Conservation (phyloP, 2,329 filamentous ascomycete genomes). For the Apiospora malaysiana region DNA sequence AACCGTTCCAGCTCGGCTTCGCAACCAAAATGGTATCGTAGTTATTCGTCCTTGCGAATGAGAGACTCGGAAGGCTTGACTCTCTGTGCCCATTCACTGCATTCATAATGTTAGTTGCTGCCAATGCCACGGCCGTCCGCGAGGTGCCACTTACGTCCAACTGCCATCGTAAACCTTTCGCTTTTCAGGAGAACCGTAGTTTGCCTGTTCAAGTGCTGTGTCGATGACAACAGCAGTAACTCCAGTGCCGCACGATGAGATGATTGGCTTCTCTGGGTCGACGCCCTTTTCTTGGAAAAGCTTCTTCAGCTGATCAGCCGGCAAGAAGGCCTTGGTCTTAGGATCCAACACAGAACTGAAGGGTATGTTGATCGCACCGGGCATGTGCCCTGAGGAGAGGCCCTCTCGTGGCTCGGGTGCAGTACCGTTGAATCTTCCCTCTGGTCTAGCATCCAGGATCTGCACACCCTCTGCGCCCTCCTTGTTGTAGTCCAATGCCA, state of each 20-base stretch:
- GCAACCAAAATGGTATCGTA: conserved; percentile 2
- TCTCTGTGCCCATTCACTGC: conserved; percentile 71
- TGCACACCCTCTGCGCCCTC: conserved; percentile 84
- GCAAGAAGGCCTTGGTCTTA: conserved; percentile 78
- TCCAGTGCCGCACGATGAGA: conserved; percentile 90
- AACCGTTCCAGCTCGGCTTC: conserved; percentile 14
- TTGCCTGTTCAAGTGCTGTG: conserved; percentile 80
- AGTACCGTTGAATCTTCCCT: conserved; percentile 80
- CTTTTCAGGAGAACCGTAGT: conserved; percentile 69
- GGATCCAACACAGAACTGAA: conserved; percentile 82
- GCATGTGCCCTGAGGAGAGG: conserved; percentile 89
- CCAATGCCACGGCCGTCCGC: not conserved
- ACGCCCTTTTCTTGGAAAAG: conserved; percentile 83
- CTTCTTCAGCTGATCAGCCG: conserved; percentile 72
- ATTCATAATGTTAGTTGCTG: conserved; percentile 34
- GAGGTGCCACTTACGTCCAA: conserved; percentile 79
- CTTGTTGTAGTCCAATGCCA: conserved; percentile 78
- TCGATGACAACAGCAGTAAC: conserved; percentile 94
- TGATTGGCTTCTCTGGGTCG: conserved; percentile 79
- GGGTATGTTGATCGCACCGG: conserved; percentile 83
- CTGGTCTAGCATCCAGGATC: conserved; percentile 84
- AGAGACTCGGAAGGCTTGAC: conserved; percentile 66
- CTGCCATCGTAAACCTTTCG: conserved; percentile 92
- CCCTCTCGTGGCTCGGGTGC: conserved; percentile 87
- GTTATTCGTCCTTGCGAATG: conserved; percentile 56